These are phyloP conservation scores for Aureobasidium namibiae DNA, from an alignment of 2,329 filamentous ascomycete species.

Conservation along the genomic window DNA sequence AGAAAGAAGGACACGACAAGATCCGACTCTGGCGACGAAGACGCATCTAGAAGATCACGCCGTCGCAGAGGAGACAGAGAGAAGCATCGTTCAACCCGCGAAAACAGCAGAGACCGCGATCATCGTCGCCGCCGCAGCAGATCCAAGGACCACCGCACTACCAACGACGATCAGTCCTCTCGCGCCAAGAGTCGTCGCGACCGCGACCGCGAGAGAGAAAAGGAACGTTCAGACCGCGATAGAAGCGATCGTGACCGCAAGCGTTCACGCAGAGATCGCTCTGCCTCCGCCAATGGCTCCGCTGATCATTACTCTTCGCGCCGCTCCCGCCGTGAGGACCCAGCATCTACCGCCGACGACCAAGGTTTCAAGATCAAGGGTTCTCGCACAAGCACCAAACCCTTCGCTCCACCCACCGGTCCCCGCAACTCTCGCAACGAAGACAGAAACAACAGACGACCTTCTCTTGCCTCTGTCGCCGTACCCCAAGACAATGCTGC, in stretches of 20 bases:
- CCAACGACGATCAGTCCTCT: neutral
- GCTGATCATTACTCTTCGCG: conserved; percentile 38
- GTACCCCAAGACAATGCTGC: conserved; percentile 5
- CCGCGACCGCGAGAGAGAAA: conserved; percentile 13
- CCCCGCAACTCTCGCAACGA: conserved; percentile 23
- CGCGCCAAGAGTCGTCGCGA: conserved; percentile 10
- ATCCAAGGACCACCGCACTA: conserved; percentile 14
- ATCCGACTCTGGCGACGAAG: conserved; percentile 50
- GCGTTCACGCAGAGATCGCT: conserved; percentile 41
- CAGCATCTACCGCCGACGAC: conserved; percentile 25
- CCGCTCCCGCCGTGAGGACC: conserved; percentile 30
- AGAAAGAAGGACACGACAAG: conserved; percentile 50
- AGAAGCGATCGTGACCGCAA: conserved; percentile 30
- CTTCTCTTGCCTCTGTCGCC: neutral
- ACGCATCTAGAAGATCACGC: conserved; percentile 49
- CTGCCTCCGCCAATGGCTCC: conserved; percentile 37
- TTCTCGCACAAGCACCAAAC: conserved; percentile 18
- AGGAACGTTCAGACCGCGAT: conserved; percentile 22
- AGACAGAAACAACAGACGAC: conserved; percentile 13
- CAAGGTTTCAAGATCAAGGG: conserved; percentile 43
- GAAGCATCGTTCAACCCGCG: conserved; percentile 36
- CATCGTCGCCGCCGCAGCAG: conserved; percentile 31
- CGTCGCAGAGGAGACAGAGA: conserved; percentile 40
- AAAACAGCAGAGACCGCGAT: conserved; percentile 34
- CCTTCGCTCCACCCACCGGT: conserved; percentile 28